Evolutionary conservation across 148 eudicot genomes (phyloP).

Genomic region (Vaccinium corymbosum): DNA sequence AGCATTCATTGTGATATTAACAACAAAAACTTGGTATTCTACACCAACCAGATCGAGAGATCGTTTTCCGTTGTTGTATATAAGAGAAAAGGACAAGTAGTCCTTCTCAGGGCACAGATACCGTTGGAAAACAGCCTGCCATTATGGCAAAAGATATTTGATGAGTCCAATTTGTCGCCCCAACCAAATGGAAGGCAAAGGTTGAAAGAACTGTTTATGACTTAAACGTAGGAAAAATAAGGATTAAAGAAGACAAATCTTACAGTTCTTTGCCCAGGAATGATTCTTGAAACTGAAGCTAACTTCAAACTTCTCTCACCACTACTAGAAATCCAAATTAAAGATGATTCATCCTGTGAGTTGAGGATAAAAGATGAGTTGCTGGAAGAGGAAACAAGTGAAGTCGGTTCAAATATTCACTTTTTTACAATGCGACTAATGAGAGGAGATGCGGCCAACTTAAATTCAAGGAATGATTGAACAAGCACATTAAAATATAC

Average conservation of each 20-base stretch:
- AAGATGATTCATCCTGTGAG: conserved; percentile 71
- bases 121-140: conserved; percentile 86
- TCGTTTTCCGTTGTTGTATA: conserved; percentile 78
- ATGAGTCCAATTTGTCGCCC: neutral
- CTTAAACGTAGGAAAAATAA: neutral
- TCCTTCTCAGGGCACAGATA: conserved; percentile 88
- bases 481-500: neutral
- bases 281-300: conserved; percentile 69
- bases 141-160: neutral
- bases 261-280: conserved; percentile 97
- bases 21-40: conserved; percentile 1
- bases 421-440: neutral
- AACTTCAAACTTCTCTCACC: conserved; percentile 78
- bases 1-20: neutral
- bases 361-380: neutral
- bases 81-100: conserved; percentile 86
- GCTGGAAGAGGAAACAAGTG: neutral
- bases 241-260: conserved; percentile 26
- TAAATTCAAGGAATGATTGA: neutral
- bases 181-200: neutral
- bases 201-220: neutral
- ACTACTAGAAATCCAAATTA: conserved; percentile 81
- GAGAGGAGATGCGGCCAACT: neutral
- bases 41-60: conserved; percentile 90
- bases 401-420: neutral